Conservation (phyloP, 495 filamentous ascomycete genomes). For the Podospora bellae-mahoneyi region DNA sequence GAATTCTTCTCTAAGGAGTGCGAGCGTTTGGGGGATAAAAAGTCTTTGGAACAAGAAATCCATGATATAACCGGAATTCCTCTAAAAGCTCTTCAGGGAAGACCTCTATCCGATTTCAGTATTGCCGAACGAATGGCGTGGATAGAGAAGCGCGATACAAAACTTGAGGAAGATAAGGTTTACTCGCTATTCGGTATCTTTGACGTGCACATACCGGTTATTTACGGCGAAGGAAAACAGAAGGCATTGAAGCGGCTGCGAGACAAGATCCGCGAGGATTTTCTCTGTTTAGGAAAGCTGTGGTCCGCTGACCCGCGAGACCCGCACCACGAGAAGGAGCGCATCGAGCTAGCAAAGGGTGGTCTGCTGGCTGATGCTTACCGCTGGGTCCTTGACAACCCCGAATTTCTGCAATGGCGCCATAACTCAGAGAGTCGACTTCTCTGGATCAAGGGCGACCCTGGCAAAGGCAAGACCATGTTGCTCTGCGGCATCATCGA, state of each 20-base stretch:
- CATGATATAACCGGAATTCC: slow-evolving; percentile 12
- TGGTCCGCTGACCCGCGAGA: background rate
- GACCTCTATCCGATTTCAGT: slow-evolving; percentile 8
- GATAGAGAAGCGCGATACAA: slow-evolving; percentile 7
- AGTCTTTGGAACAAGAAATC: slow-evolving; percentile 6
- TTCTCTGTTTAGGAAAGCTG: background rate
- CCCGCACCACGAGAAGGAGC: slow-evolving; percentile 30
- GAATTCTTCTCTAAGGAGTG: slow-evolving; percentile 2
- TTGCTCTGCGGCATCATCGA: slow-evolving; percentile 44
- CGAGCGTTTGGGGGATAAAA: background rate
- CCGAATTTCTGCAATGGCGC: no score
- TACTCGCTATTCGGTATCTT: slow-evolving; percentile 14
- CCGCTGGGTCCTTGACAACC: background rate
- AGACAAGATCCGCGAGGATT: background rate
- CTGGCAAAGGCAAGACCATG: slow-evolving; percentile 52
- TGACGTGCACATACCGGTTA: background rate
- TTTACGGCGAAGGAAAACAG: slow-evolving; percentile 10
- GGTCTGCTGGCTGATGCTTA: slow-evolving; percentile 42
- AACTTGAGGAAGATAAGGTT: slow-evolving; percentile 3
- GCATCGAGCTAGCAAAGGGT: slow-evolving; percentile 37
- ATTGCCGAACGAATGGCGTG: background rate
- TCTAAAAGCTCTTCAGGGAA: background rate
- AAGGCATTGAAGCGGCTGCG: slow-evolving; percentile 5
- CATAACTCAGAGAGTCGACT: no score
- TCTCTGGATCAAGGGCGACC: no score